Conservation (phyloP, 768 basidiomycete genomes). For the Tylopilus sp. region DNA sequence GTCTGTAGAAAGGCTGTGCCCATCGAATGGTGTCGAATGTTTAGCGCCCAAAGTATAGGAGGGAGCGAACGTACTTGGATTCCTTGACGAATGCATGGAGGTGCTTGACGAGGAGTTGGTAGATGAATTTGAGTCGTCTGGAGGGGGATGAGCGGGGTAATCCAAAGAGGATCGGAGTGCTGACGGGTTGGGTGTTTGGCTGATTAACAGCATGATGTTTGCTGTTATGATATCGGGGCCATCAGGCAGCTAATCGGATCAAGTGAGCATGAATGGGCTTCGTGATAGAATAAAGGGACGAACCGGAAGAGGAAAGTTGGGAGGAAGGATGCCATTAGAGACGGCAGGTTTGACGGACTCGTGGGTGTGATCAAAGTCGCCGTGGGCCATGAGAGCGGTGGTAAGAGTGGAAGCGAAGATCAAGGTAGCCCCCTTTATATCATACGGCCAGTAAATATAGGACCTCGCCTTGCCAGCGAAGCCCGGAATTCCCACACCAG, state of each 20-base stretch:
- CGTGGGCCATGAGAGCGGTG: slow-evolving; percentile 6
- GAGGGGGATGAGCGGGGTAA: background rate
- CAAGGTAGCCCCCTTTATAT: slow-evolving; percentile 7
- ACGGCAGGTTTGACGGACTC: slow-evolving; percentile 24
- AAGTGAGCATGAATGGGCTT: background rate
- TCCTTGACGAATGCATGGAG: slow-evolving; percentile 74
- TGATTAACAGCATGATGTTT: slow-evolving; percentile 41
- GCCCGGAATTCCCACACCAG: too few species aligned
- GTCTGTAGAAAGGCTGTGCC: slow-evolving; percentile 60
- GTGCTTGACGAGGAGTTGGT: slow-evolving; percentile 55
- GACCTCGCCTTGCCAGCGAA: too few species aligned
- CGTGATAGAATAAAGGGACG: slow-evolving; percentile 2
- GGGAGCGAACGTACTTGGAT: slow-evolving; percentile 43
- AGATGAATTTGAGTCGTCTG: slow-evolving; percentile 46
- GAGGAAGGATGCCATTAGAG: slow-evolving; percentile 40
- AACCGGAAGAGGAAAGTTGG: slow-evolving; percentile 40
- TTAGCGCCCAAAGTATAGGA: background rate
- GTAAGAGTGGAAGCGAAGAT: background rate
- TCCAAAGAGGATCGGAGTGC: slow-evolving; percentile 4
- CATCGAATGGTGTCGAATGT: background rate
- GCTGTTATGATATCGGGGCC: slow-evolving; percentile 47
- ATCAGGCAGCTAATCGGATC: slow-evolving; percentile 40
- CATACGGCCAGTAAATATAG: too few species aligned
- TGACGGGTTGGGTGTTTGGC: slow-evolving; percentile 39
- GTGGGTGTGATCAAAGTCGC: slow-evolving; percentile 1